A percentile compares a stretch with the other conserved stretches of the same genome.
These are phyloP conservation scores for Colletotrichum liriopes DNA, from an alignment of 2,329 filamentous ascomycete genomes.

Conservation along the genomic window DNA sequence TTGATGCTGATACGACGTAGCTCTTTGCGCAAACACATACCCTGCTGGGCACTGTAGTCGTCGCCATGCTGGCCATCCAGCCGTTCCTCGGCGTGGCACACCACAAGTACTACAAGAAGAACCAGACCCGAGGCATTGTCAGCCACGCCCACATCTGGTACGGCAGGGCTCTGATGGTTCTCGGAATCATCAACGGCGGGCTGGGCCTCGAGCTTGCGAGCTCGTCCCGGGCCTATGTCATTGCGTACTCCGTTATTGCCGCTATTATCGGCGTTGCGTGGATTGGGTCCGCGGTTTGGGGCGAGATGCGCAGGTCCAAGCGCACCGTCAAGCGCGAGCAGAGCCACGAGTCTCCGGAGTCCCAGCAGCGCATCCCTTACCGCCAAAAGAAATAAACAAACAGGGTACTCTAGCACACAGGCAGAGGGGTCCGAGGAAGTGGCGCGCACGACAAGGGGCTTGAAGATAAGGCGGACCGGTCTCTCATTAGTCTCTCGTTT, in stretches of 20 bases:
- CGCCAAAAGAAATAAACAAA: slow-evolving; percentile 37
- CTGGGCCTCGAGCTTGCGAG: slow-evolving; percentile 69
- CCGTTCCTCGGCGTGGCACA: slow-evolving; percentile 72
- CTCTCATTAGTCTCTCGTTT: neutral
- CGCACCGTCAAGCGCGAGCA: slow-evolving; percentile 38
- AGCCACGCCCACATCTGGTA: slow-evolving; percentile 75
- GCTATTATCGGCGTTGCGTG: slow-evolving; percentile 66
- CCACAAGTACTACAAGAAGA: slow-evolving; percentile 67
- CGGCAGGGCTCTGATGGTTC: slow-evolving; percentile 69
- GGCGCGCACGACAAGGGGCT: neutral
- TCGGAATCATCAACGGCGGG: slow-evolving; percentile 76
- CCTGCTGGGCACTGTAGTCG: slow-evolving; percentile 69
- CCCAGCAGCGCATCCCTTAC: slow-evolving; percentile 38
- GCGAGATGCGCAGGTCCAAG: slow-evolving; percentile 27
- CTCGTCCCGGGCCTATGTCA: slow-evolving; percentile 58
- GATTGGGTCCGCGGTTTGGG: slow-evolving; percentile 47
- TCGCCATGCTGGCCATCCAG: slow-evolving; percentile 70
- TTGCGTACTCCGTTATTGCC: slow-evolving; percentile 71
- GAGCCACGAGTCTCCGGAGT: slow-evolving; percentile 36
- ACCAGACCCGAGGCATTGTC: slow-evolving; percentile 63
- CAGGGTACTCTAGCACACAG: no score
- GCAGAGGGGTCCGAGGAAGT: neutral
- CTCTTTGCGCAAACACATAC: slow-evolving; percentile 69
- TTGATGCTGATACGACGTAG: slow-evolving; percentile 52
- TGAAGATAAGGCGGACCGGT: neutral